phyloP scores from a whole-genome alignment of 2,329 filamentous ascomycete genomes.

The Cercospora janseana region DNA sequence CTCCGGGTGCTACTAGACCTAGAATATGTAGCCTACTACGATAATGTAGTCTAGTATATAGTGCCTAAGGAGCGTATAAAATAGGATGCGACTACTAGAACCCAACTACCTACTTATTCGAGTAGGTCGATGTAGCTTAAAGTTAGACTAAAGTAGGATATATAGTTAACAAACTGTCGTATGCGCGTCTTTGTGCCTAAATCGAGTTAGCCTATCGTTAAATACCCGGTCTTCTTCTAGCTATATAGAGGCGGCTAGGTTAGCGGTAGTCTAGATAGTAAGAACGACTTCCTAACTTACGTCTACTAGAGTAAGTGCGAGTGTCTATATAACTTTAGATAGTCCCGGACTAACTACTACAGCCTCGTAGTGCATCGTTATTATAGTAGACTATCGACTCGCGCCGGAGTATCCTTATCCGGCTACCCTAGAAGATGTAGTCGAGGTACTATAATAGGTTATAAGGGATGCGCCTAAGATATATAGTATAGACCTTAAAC shows the following conservation, averaged over 20 bases:
- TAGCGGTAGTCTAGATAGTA: slow-evolving; percentile 22
- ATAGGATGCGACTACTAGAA: slow-evolving; percentile 22
- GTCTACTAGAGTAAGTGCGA: slow-evolving; percentile 25
- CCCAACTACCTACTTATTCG: slow-evolving; percentile 13
- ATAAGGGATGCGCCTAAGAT: slow-evolving; percentile 19
- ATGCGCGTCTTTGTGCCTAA: slow-evolving; percentile 25
- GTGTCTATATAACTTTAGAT: no score
- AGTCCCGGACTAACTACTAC: background rate
- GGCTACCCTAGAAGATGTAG: slow-evolving; percentile 44
- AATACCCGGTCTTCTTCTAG: slow-evolving; percentile 13
- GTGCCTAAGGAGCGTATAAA: slow-evolving; percentile 20
- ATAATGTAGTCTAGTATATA: slow-evolving; percentile 23
- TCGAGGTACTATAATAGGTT: slow-evolving; percentile 47
- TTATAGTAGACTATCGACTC: slow-evolving; percentile 40
- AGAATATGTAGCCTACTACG: slow-evolving; percentile 26
- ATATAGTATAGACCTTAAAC: slow-evolving; percentile 19
- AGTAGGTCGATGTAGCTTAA: slow-evolving; percentile 16
- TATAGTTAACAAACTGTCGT: slow-evolving; percentile 19
- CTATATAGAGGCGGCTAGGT: slow-evolving; percentile 22
- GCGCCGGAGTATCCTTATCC: slow-evolving; percentile 50
- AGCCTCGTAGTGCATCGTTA: slow-evolving; percentile 22
- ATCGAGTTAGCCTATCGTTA: slow-evolving; percentile 11
- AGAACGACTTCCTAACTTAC: slow-evolving; percentile 27
- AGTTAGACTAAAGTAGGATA: slow-evolving; percentile 19
- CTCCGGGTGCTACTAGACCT: slow-evolving; percentile 23